Base-by-base conservation (phyloP, 306 rosid genomes). In the Fragaria nilgerrensis region DNA sequence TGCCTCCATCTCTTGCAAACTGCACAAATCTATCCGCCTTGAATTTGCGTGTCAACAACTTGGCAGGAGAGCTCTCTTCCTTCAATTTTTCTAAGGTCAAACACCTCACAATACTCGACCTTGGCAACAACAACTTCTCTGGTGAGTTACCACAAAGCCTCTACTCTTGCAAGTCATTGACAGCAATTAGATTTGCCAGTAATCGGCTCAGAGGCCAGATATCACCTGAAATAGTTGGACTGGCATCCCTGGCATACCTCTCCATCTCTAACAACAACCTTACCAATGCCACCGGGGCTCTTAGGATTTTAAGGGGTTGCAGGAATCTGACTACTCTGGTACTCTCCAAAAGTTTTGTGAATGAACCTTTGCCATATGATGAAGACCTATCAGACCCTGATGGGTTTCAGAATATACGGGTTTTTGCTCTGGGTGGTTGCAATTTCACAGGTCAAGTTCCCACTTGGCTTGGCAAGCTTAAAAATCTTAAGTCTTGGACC, bases 341-440 rank as follows among this genome's bases (percentile, higher is more conserved):
- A 61, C 84, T 94, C 23, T 80, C 97, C 69, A 64, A 68, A 65
- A 92, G 83, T 85, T 94, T 89, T 71, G 50, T 13, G 70, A 32
- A 66, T 70, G 98, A 94, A 82, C 43, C 29, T 72, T 70, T 94
- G 76, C 97, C 98, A 0, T 34, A 84, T 53, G 94, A 79, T 82
- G 82, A 72, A 41, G 75, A 72, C 78, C 36, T 86, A 20, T 41
- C 77, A 69, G 97, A 69, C 61, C 73, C 88, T 9, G 84, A 75
- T 27, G 90, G 80, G 17, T 95, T 95, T 77, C 96, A 79, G 70
- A 82, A 81, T 29, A 80, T 95, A 23, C 93, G 84, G 73, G 82
- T 90, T 79, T 82, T 95, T 53, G 89, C 88, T 32, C 75, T 95
- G 20, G 97, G 98, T 14, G 98, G 90, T 71, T 87, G 96, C 80